Evolutionary conservation across 257 asterid genomes (phyloP).

Genomic region (Jacaranda mimosifolia): DNA sequence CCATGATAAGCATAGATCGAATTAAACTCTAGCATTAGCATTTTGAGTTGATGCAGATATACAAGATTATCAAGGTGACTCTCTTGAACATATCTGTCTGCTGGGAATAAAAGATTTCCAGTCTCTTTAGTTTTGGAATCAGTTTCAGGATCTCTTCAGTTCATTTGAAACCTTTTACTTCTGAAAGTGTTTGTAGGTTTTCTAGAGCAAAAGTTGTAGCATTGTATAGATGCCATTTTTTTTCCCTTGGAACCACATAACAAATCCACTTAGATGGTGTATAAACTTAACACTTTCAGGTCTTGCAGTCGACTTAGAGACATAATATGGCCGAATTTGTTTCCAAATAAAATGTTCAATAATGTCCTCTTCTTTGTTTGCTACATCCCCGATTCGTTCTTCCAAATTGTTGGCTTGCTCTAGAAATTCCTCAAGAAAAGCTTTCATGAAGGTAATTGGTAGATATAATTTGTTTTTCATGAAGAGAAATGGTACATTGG

Average conservation of each 20-base stretch:
- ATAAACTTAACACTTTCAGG: not conserved
- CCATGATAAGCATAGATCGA: not conserved
- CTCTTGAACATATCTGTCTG: not conserved
- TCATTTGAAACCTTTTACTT: no score
- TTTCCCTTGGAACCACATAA: no score
- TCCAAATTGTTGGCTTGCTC: not conserved
- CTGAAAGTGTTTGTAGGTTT: conserved; percentile 15
- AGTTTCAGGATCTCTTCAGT: not conserved
- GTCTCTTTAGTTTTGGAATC: conserved; percentile 2
- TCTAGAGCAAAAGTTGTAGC: not conserved
- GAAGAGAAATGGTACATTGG: not conserved
- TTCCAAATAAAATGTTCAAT: not conserved
- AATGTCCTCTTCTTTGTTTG: not conserved
- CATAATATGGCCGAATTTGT: not conserved
- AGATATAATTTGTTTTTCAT: not conserved
- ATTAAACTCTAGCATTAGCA: not conserved
- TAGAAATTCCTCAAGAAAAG: not conserved
- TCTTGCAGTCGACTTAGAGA: not conserved
- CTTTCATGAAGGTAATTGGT: not conserved
- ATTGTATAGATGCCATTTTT: no score
- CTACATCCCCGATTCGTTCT: not conserved
- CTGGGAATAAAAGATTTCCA: not conserved
- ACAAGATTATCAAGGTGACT: not conserved
- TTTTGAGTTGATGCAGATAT: not conserved
- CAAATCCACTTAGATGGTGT: no score